Conservation (phyloP, 495 filamentous ascomycete genomes). For the Elaphomyces granulatus region DNA sequence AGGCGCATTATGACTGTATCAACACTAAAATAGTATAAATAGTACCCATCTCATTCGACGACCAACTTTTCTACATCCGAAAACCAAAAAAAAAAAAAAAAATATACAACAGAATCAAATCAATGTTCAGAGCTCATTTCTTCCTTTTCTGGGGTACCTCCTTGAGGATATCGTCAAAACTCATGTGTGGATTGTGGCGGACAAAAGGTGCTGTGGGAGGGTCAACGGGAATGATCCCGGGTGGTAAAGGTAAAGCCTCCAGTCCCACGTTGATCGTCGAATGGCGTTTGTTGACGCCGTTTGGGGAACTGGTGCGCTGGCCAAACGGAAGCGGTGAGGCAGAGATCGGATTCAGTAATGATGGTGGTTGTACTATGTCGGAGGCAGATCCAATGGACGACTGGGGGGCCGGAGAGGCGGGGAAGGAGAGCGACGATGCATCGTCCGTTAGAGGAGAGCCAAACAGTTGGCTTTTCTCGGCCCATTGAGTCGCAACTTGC, state of each 20-base stretch:
- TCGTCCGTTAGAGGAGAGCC: conserved; percentile 26
- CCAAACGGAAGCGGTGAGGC: conserved; percentile 23
- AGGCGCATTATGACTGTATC: too few relatives aligned
- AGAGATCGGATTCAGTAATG: conserved; percentile 19
- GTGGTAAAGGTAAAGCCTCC: conserved; percentile 38
- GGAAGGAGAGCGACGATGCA: conserved; percentile 22
- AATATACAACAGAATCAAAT: conserved; percentile 6
- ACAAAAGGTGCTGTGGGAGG: conserved; percentile 25
- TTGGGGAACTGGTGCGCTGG: conserved; percentile 32
- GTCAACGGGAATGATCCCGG: conserved; percentile 34
- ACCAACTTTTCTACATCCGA: background rate
- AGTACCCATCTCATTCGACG: background rate
- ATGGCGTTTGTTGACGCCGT: conserved; percentile 21
- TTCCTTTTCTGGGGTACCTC: conserved; percentile 32
- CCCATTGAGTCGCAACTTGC: conserved; percentile 68
- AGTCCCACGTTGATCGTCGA: conserved; percentile 33
- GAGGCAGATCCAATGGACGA: conserved; percentile 30
- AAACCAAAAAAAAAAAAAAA: conserved; percentile 5
- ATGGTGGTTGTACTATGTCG: conserved; percentile 15
- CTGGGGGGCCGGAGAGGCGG: conserved; percentile 28
- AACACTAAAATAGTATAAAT: too few relatives aligned
- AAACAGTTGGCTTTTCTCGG: conserved; percentile 25
- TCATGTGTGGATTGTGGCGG: conserved; percentile 37
- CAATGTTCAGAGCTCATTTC: too few relatives aligned
- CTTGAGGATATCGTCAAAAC: conserved; percentile 38